Base-by-base conservation (phyloP, 2,329 filamentous ascomycete genomes). In the Monosporascus sp. region DNA sequence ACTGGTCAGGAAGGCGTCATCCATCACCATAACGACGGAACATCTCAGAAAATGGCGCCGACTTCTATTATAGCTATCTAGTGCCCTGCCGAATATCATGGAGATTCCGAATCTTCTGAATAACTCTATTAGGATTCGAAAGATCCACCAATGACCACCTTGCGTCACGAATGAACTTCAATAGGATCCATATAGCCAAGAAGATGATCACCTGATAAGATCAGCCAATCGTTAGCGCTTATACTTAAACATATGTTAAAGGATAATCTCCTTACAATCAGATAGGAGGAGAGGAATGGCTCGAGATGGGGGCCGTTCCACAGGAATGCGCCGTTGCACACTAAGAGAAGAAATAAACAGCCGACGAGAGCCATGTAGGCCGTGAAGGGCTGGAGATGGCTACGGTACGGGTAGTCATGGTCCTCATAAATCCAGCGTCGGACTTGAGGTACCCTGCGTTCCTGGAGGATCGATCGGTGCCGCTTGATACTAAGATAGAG, bases 381-480 rank as follows among this genome's bases (percentile, higher is more conserved):
- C 0, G 70, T 60, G 4, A 71, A 48, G 0, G 72, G 72, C 54
- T 74, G 73, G 1, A 63, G 65, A 36, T 72, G 68, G 46, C 70
- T 68, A 14, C 68, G 67, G 52, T 71, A 74, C 0, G 72, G 71
- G 45, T 74, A 74, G 48, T 70, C 64, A 50, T 67, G 54, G 22
- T 58, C 60, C 20, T 56, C 52, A 36, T 50, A 43, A 24, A 59
- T 53, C 59, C 64, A 67, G 6, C 66, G 65, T 25, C 61, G 56
- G 2, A 68, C 62, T 39, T 65, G 62, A 1, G 60, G 54, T 14
- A 67, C 54, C 27, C 56, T 61, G 9, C 56, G 55, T 15, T 52
- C 50, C 18, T 62, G 52, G 11, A 68, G 60, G 18, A 56, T 57
- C 27, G 24, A 45, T 3, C 57, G 53, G 45, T 69, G 65, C 11